Percentiles rank a stretch among this genome's conserved stretches.
Conservation (phyloP, 768 basidiomycete genomes). For the Termitomyces eurrhizus region DNA sequence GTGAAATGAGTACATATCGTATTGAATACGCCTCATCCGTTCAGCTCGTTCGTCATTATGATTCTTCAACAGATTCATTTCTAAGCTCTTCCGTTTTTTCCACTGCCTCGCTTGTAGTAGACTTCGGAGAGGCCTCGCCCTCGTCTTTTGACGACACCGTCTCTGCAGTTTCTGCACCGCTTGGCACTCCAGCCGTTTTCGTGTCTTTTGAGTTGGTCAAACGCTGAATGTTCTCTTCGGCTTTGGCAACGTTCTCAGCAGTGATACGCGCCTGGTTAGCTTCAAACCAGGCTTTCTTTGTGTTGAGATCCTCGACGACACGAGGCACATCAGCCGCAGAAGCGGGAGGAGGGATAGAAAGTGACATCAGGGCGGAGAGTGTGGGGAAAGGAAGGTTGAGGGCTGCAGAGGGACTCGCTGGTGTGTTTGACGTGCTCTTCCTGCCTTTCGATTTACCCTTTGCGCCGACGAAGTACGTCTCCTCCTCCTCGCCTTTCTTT, state of each 20-base stretch:
- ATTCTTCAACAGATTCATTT: conserved; percentile 24
- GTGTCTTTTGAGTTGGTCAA: conserved; percentile 44
- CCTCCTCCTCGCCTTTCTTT: conserved; percentile 91
- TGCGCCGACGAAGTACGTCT: conserved; percentile 73
- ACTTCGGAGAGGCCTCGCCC: conserved; percentile 25
- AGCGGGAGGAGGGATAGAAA: conserved; percentile 89
- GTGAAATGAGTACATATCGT: conserved; percentile 10
- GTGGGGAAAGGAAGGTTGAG: conserved; percentile 84
- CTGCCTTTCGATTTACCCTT: conserved; percentile 67
- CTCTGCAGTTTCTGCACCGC: conserved; percentile 40
- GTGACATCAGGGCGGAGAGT: conserved; percentile 77
- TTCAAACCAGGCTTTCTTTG: conserved; percentile 93
- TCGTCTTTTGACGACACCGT: conserved; percentile 34
- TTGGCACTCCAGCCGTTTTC: conserved; percentile 30
- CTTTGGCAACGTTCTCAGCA: conserved; percentile 75
- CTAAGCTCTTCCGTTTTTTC: conserved; percentile 39
- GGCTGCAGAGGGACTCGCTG: conserved; percentile 21
- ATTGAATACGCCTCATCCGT: conserved; percentile 8
- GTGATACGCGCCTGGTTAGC: conserved; percentile 86
- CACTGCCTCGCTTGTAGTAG: conserved; percentile 34
- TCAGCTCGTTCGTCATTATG: conserved; percentile 6
- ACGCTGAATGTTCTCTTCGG: conserved; percentile 68
- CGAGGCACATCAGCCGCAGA: conserved; percentile 74
- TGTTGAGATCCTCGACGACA: conserved; percentile 85
- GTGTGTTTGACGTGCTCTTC: conserved; percentile 39